Base-by-base conservation (phyloP, 2,329 filamentous ascomycete genomes). In the Setomelanomma holmii region DNA sequence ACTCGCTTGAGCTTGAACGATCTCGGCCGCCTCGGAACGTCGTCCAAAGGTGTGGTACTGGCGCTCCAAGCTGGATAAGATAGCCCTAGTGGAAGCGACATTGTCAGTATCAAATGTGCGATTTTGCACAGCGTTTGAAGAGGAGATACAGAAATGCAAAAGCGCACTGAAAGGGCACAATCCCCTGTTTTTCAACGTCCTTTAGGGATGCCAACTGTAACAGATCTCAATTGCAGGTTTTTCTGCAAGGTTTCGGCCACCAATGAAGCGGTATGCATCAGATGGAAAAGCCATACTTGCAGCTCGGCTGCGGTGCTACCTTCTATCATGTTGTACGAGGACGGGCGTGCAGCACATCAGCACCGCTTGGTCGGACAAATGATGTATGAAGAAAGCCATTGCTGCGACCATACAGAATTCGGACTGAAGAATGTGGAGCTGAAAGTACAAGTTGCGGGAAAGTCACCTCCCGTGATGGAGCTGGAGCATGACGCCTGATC, bases 51-150 rank as follows among this genome's bases (percentile, higher is more conserved):
- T 58, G 68, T 67, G 54, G 68, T 67, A 61, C 68, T 71, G 44
- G 68, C 66, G 57, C 66, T 67, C 51, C 70, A 65, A 38, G 71
- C 68, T 40, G 73, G 65, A 60, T 72, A 72, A 51, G 64, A 69
- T 60, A 74, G 56, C 60, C 74, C 74, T 75, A 76, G 45, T 20
- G 73, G 72, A 55, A 74, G 64, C 54, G 61, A 52, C 74, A 76
- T 76, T 64, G 68, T 76, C 61, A 76, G 74, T 66, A 57, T 64
- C 22, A 55, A 55, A 53, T 60, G 63, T 53, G 45, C 43, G 44
- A 42, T 34, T 45, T 45, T 50, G 53, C 41, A 58, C 38, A 16
- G 47, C 30, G 46, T 40, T 51, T 36, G 44, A 61, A 60, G 56
- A 55, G 52, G 51, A 56, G 60, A 49, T 41, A 33, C 45, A 36